Base-by-base conservation (phyloP, 2,329 filamentous ascomycete genomes). In the Pseudogymnoascus sp. region DNA sequence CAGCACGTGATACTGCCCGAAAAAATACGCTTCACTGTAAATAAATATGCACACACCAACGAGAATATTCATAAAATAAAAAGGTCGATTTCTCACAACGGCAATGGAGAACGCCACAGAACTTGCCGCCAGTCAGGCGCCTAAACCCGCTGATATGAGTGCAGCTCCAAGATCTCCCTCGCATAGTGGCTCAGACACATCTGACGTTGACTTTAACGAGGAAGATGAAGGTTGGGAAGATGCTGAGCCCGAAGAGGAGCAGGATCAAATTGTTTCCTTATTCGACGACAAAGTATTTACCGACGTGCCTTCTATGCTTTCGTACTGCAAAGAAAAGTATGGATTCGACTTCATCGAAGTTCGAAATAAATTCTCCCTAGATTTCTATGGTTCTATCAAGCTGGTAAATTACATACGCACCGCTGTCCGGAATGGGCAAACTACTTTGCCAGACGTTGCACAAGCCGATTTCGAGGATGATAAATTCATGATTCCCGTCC, bases 401-500 rank as follows among this genome's bases (percentile, higher is more conserved):
- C 79, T 93, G 36, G 85, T 92, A 73, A 93, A 93, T 73, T 92
- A 85, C 70, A 73, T 83, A 61, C 79, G 80, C 16, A 76, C 78
- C 11, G 74, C 80, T 66, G 77, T 80, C 28, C 78, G 79, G 63
- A 72, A 73, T 54, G 80, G 80, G 31, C 77, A 80, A 63, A 61
- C 60, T 31, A 61, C 60, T 28, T 34, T 57, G 51, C 68, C 67
- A 34, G 77, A 88, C 48, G 86, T 90, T 65, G 80, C 85, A 2
- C 79, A 79, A 37, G 78, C 80, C 1, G 80, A 86, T 25, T 86
- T 97, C 67, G 81, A 86, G n/a, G 85, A 92, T 66, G 93, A 98
- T 68, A 82, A 83, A 68, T 96, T 87, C 72, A 80, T 99, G 65
- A 89, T 90, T 73, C 95, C 95, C 0, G 87, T 92, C 3, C 78